A percentile compares a stretch with the other conserved stretches of the same genome.
phyloP scores from a whole-genome alignment of 1,284 basidiomycete genomes.

The Malassezia pachydermatis region DNA sequence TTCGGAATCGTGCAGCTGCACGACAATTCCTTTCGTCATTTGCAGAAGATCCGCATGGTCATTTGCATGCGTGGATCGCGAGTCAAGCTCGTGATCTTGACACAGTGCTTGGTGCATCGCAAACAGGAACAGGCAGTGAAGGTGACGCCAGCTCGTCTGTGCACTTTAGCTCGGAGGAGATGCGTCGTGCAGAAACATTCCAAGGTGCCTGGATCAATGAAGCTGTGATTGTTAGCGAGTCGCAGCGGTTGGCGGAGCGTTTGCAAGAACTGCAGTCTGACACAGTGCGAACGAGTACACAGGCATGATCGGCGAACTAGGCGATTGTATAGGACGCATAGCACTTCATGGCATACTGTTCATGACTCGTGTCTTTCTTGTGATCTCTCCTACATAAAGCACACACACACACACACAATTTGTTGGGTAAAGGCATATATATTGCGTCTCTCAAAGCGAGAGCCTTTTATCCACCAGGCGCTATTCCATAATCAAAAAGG shows the following conservation, averaged over 20 bases:
- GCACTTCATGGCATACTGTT: neutral
- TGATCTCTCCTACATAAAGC: neutral
- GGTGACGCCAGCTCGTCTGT: conserved; percentile 12
- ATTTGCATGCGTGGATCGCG: conserved; percentile 79
- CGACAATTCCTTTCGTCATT: conserved; percentile 76
- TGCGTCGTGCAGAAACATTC: conserved; percentile 80
- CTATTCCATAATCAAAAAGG: conserved; percentile 3
- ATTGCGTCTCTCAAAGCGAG: conserved; percentile 12
- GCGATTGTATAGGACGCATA: too few relatives aligned
- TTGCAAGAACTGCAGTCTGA: conserved; percentile 20
- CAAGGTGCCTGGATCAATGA: conserved; percentile 65
- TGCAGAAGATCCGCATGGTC: conserved; percentile 65
- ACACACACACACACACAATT: neutral
- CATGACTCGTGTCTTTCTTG: neutral
- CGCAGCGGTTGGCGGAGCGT: conserved; percentile 36
- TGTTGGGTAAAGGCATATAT: conserved; percentile 20
- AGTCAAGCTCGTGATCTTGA: conserved; percentile 84
- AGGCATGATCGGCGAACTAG: too few relatives aligned
- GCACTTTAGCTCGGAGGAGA: conserved; percentile 69
- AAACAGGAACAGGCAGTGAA: conserved; percentile 7
- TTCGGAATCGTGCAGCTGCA: conserved; percentile 75
- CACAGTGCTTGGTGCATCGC: conserved; percentile 55
- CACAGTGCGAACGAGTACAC: neutral
- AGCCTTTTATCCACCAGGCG: conserved; percentile 13
- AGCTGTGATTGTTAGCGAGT: conserved; percentile 42